These are phyloP conservation scores for Penicillium thymicola DNA, from an alignment of 2,329 filamentous ascomycete genomes.

Conservation along the genomic window DNA sequence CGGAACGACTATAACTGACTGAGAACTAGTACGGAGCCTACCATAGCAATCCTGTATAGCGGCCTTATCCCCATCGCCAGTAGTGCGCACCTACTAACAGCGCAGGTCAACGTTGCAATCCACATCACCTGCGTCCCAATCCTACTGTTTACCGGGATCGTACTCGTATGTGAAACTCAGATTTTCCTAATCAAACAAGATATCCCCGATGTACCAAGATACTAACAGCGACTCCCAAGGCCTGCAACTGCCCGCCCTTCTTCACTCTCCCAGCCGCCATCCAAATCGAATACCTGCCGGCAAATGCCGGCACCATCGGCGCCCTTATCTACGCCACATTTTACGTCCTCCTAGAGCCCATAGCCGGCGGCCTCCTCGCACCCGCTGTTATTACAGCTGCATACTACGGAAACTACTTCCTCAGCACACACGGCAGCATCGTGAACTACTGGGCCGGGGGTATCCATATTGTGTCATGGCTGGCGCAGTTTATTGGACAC, in stretches of 20 bases:
- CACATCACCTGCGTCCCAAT: slow-evolving; percentile 63
- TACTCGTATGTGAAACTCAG: slow-evolving; percentile 51
- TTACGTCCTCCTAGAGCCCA: slow-evolving; percentile 90
- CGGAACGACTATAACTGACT: slow-evolving; percentile 15
- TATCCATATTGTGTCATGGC: slow-evolving; percentile 73
- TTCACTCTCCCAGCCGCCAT: slow-evolving; percentile 54
- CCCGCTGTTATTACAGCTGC: slow-evolving; percentile 72
- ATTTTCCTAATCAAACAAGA: not conserved
- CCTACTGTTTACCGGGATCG: slow-evolving; percentile 57
- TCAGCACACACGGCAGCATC: slow-evolving; percentile 58
- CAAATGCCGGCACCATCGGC: slow-evolving; percentile 58
- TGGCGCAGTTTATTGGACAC: slow-evolving; percentile 88
- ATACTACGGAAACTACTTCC: slow-evolving; percentile 71
- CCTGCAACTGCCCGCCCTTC: slow-evolving; percentile 54
- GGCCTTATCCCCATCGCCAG: slow-evolving; percentile 9
- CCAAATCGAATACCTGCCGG: slow-evolving; percentile 55
- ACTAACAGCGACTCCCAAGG: slow-evolving; percentile 37
- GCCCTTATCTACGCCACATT: slow-evolving; percentile 67
- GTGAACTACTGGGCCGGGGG: slow-evolving; percentile 65
- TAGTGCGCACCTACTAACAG: slow-evolving; percentile 17
- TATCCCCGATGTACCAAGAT: not conserved
- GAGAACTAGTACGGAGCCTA: slow-evolving; percentile 60
- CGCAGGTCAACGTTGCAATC: slow-evolving; percentile 61
- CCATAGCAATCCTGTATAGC: slow-evolving; percentile 59
- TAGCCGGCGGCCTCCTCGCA: slow-evolving; percentile 76